Base-by-base conservation (phyloP, 2,329 filamentous ascomycete species). In the Monilinia fructicola region DNA sequence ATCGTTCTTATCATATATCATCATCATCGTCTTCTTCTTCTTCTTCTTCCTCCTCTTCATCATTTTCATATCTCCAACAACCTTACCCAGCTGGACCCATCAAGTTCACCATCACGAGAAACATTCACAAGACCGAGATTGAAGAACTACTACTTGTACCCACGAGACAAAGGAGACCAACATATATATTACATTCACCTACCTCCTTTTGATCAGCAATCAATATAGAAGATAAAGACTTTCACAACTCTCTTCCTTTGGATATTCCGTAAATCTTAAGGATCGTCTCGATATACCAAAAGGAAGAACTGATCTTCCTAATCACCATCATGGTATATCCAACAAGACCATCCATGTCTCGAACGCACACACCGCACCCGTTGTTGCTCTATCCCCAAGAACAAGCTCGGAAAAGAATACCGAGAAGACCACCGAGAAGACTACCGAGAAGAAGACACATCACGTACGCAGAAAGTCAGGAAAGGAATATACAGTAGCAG, bases 321-420 rank as follows among this genome's bases (percentile, higher is more conserved):
- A n/a, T 21, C 40, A 52, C 60, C 70, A 71, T 70, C 56, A 70
- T 75, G 73, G 72, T 71, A 28, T 73, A 73, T 53, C 71, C 73
- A 52, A 28, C 63, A 70, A 71, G 71, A 66, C 73, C 72, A 66
- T 69, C 73, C 52, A 68, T 67, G 28, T 59, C 70, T 6, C 72
- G 69, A 54, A 71, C 72, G 21, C 67, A 71, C 48, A 67, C 69
- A 31, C n/a, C n/a, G 48, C 52, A 12, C 42, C 42, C 14, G 52
- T 55, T 35, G 69, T 72, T 18, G 70, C 71, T 46, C 59, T 70
- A 21, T 73, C 73, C 3, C 71, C 73, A 16, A 67, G 68, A 21
- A 70, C 68, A 5, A 58, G 64, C n/a, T 59, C 67, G 2, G 69
- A 73, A n/a, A 71, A 71, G 44, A 60, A 56, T 26, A 16, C 73